Conservation (phyloP, 345 rosid genomes). For the Stellera chamaejasme region DNA sequence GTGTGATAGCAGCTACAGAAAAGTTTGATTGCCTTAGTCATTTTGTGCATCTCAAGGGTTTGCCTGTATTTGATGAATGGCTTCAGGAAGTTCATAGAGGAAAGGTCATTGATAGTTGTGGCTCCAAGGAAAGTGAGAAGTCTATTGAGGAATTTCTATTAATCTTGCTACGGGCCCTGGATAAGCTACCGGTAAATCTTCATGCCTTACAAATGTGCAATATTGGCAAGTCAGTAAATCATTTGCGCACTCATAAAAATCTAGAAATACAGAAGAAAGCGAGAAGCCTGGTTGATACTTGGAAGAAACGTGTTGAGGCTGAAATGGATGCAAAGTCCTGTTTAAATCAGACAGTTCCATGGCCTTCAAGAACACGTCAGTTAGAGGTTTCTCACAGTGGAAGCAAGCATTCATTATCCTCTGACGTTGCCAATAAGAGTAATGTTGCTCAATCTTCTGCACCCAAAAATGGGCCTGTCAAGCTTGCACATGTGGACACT, state of each 20-base stretch:
- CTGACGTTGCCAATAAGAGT: slow-evolving; percentile 56
- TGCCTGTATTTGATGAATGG: slow-evolving; percentile 90
- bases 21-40: slow-evolving; percentile 64
- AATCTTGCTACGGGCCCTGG: slow-evolving; percentile 75
- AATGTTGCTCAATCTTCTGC: slow-evolving; percentile 46
- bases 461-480: slow-evolving; percentile 47
- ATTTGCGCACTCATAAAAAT: slow-evolving; percentile 67
- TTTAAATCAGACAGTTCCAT: slow-evolving; percentile 46
- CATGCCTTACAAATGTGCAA: slow-evolving; percentile 84
- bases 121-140: slow-evolving; percentile 61
- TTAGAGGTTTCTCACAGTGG: slow-evolving; percentile 52
- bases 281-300: slow-evolving; percentile 82
- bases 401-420: slow-evolving; percentile 42
- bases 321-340: slow-evolving; percentile 86
- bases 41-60: slow-evolving; percentile 81
- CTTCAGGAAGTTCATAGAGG: slow-evolving; percentile 93
- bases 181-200: slow-evolving; percentile 85
- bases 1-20: slow-evolving; percentile 74
- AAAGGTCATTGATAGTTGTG: slow-evolving; percentile 55
- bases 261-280: slow-evolving; percentile 86
- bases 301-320: slow-evolving; percentile 95
- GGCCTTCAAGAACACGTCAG: slow-evolving; percentile 61
- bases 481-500: slow-evolving; percentile 44
- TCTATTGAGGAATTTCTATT: slow-evolving; percentile 68
- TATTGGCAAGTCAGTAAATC: slow-evolving; percentile 88